Percentiles rank a stretch among this genome's conserved stretches.
These are phyloP conservation scores for Penicillium riverlandense DNA, from an alignment of 495 filamentous ascomycete genomes.

Conservation along the genomic window DNA sequence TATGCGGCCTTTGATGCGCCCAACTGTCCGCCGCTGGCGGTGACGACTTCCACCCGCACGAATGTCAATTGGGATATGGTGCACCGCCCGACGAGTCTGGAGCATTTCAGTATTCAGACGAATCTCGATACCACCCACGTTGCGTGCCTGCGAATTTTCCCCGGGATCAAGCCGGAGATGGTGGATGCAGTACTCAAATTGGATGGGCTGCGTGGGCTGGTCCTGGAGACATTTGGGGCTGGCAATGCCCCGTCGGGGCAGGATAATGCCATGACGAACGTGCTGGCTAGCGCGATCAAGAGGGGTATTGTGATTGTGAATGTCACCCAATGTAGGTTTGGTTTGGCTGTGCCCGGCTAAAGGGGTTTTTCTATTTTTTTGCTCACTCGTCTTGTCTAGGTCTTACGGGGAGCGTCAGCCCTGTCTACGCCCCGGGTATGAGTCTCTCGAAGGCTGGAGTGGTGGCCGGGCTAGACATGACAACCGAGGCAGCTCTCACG, in stretches of 20 bases:
- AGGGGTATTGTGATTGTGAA: conserved; percentile 87
- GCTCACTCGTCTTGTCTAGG: conserved; percentile 20
- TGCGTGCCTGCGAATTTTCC: conserved; percentile 89
- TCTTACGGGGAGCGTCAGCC: conserved; percentile 77
- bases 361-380: background rate
- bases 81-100: conserved; percentile 62
- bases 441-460: conserved; percentile 81
- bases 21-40: conserved; percentile 73
- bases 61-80: conserved; percentile 81
- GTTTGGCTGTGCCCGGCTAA: no score
- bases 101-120: conserved; percentile 68
- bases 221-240: conserved; percentile 92
- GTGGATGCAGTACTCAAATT: conserved; percentile 78
- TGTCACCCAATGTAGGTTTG: conserved; percentile 73
- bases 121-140: conserved; percentile 83
- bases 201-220: conserved; percentile 72
- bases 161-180: conserved; percentile 92
- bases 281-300: conserved; percentile 68
- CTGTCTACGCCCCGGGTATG: conserved; percentile 88
- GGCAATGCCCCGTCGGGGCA: conserved; percentile 85
- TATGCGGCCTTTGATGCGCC: conserved; percentile 86
- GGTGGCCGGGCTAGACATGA: conserved; percentile 89
- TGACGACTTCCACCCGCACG: conserved; percentile 70
- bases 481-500: conserved; percentile 86
- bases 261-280: conserved; percentile 75